phyloP scores from a whole-genome alignment of 2,329 filamentous ascomycete species.

The Grosmannia huntii region DNA sequence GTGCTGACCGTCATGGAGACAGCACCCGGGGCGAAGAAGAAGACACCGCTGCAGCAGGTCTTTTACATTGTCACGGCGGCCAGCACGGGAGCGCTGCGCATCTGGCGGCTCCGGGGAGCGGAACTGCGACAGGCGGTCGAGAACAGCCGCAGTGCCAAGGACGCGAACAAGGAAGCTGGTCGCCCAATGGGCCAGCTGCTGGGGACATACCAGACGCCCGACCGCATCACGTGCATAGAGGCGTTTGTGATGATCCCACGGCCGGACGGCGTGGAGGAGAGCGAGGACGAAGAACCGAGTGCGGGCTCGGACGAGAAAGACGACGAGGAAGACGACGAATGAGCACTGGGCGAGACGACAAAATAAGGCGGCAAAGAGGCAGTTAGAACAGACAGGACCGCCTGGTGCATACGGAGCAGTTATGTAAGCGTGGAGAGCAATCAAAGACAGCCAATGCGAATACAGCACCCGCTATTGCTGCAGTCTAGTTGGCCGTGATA shows the following conservation, averaged over 20 bases:
- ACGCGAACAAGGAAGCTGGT: constrained; percentile 15
- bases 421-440: too few relatives aligned
- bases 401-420: too few relatives aligned
- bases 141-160: constrained; percentile 11
- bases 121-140: constrained; percentile 21
- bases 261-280: constrained; percentile 45
- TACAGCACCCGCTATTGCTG: too few relatives aligned
- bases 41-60: constrained; percentile 21
- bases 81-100: constrained; percentile 73
- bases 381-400: too few relatives aligned
- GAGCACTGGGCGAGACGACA: constrained; percentile 2
- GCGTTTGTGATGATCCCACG: constrained; percentile 73
- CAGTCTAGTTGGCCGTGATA: too few relatives aligned
- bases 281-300: constrained; percentile 27
- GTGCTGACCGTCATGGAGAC: constrained; percentile 34
- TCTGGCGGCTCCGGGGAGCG: constrained; percentile 52
- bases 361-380: constrained; percentile 3
- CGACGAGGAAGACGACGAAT: constrained; percentile 21
- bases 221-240: constrained; percentile 78
- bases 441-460: too few relatives aligned
- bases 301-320: constrained; percentile 25
- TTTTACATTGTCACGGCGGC: constrained; percentile 56
- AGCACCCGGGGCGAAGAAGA: constrained; percentile 8
- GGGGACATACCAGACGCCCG: constrained; percentile 71
- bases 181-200: constrained; percentile 49